A percentile compares a stretch with the other conserved stretches of the same genome.
phyloP scores from a whole-genome alignment of 1,139 yeast genomes.

The Candida smagusa region DNA sequence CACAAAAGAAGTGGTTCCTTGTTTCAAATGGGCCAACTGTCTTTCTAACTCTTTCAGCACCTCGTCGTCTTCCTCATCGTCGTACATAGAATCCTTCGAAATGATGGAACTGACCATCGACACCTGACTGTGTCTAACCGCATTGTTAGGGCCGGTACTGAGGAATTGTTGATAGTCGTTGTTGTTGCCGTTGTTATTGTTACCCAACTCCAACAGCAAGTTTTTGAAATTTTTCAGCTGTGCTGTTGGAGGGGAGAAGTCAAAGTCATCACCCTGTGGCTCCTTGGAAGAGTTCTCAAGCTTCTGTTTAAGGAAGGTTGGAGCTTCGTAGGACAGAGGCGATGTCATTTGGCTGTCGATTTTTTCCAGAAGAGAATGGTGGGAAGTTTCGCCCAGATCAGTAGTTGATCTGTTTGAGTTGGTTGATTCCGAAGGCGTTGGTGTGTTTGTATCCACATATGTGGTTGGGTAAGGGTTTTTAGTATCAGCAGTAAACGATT shows the following conservation, averaged over 20 bases:
- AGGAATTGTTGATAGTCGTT: conserved; percentile 33
- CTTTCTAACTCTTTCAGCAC: conserved; percentile 40
- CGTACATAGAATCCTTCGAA: conserved; percentile 31
- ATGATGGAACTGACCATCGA: conserved; percentile 46
- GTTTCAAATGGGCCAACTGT: conserved; percentile 38
- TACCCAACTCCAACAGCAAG: conserved; percentile 24
- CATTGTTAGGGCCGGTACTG: conserved; percentile 8
- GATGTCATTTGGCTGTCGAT: conserved; percentile 8
- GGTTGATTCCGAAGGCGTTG: conserved; percentile 7
- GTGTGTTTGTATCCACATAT: background rate
- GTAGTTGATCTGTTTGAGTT: conserved; percentile 6
- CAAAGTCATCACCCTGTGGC: conserved; percentile 11
- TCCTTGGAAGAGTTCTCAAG: conserved; percentile 1
- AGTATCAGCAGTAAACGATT: background rate
- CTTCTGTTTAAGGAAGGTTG: conserved; percentile 1
- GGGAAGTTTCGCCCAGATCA: conserved; percentile 4
- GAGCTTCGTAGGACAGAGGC: conserved; percentile 8
- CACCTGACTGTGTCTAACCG: conserved; percentile 30
- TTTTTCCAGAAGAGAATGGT: conserved; percentile 4
- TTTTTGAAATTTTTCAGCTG: conserved; percentile 27
- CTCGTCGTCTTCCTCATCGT: conserved; percentile 35
- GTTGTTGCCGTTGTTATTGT: conserved; percentile 10
- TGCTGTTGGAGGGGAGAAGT: conserved; percentile 14
- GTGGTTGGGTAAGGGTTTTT: background rate
- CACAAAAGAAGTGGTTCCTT: conserved; percentile 12